Evolutionary conservation across 192 early-diverging fungal species (phyloP).

Genomic region (Rhizophlyctis rosea): DNA sequence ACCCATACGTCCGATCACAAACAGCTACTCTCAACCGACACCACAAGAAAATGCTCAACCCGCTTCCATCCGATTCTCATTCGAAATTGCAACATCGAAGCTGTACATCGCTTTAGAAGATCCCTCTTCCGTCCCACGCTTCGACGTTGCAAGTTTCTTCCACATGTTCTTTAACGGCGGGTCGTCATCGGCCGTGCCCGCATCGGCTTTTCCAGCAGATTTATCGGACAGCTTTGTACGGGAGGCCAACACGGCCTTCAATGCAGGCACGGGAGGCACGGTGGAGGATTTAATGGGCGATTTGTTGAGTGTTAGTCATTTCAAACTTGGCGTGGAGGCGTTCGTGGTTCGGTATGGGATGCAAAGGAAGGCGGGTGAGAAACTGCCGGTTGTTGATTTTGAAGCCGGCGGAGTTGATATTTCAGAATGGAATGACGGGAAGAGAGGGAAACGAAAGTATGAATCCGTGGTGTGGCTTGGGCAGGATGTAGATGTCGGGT

Average conservation of each 20-base stretch:
- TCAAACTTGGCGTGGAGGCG: neutral
- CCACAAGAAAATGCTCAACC: too few species aligned
- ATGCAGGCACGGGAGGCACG: constrained; percentile 11
- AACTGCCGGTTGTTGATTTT: too few species aligned
- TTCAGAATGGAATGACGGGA: too few species aligned
- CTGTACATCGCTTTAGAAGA: neutral
- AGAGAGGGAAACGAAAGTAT: too few species aligned
- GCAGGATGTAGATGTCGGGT: neutral
- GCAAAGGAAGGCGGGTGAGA: neutral
- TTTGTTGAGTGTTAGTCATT: constrained; percentile 10
- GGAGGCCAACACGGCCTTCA: constrained; percentile 19
- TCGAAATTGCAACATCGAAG: constrained; percentile 1
- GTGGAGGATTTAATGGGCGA: constrained; percentile 13
- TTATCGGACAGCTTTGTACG: constrained; percentile 20
- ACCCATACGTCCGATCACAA: neutral
- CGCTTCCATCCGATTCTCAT: neutral
- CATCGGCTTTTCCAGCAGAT: constrained; percentile 10
- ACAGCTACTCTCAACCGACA: too few species aligned
- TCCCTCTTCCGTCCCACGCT: neutral
- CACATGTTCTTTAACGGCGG: constrained; percentile 1
- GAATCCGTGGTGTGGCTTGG: neutral
- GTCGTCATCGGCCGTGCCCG: neutral
- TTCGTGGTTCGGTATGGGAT: neutral
- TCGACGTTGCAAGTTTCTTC: constrained; percentile 4
- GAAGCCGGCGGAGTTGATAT: too few species aligned